Conservation (phyloP, 2,329 filamentous ascomycete genomes). For the Eutypa lata region DNA sequence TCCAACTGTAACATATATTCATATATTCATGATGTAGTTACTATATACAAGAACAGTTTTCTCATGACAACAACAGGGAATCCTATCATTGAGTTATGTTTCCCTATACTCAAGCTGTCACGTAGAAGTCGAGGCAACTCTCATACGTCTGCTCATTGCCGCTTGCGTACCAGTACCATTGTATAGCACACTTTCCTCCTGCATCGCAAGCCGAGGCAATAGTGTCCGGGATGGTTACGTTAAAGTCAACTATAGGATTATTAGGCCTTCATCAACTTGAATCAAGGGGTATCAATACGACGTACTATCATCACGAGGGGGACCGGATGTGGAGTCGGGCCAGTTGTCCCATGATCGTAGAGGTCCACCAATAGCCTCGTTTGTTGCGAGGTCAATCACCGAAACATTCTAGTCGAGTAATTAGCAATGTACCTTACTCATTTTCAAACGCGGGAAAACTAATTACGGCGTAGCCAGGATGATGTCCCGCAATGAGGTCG, state of each 20-base stretch:
- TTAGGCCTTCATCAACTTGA: no score
- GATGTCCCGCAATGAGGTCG: conserved; percentile 37
- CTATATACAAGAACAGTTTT: no score
- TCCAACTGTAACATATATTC: no score
- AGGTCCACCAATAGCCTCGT: conserved; percentile 46
- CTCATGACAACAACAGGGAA: no score
- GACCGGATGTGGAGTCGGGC: conserved; percentile 18
- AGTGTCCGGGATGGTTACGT: conserved; percentile 50
- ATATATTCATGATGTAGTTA: no score
- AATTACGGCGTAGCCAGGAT: conserved; percentile 27
- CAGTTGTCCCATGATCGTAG: conserved; percentile 40
- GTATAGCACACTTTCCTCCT: conserved; percentile 46
- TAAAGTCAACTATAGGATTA: conserved; percentile 42
- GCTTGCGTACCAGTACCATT: conserved; percentile 58
- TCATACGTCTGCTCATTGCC: conserved; percentile 61
- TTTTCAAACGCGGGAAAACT: not conserved
- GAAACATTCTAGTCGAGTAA: conserved; percentile 40
- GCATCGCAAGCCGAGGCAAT: conserved; percentile 43
- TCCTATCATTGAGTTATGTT: no score
- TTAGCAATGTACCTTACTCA: not conserved
- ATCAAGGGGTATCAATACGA: conserved; percentile 34
- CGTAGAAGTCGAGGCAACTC: conserved; percentile 56
- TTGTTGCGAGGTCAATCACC: conserved; percentile 42
- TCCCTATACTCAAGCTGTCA: conserved; percentile 4
- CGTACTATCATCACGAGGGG: conserved; percentile 32